Evolutionary conservation across 2,329 filamentous ascomycete species (phyloP).

Genomic region (Alternaria atra): DNA sequence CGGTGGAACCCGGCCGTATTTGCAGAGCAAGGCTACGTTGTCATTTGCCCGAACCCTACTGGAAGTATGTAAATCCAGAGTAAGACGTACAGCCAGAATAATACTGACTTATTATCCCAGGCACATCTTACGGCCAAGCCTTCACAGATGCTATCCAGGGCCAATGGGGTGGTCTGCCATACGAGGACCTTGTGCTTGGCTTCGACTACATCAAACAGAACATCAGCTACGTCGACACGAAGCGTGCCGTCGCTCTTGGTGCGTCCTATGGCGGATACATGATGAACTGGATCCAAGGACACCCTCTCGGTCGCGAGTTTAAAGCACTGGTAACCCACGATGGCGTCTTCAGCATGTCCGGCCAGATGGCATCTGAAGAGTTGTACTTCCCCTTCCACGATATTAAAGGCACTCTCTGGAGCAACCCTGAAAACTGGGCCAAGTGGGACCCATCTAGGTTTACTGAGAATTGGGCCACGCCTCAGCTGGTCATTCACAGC

Average conservation of each 20-base stretch:
- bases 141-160: constrained; percentile 79
- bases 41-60: constrained; percentile 82
- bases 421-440: constrained; percentile 59
- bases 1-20: constrained; percentile 89
- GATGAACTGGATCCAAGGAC: constrained; percentile 87
- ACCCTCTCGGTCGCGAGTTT: constrained; percentile 82
- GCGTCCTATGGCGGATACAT: constrained; percentile 62
- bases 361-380: constrained; percentile 61
- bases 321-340: constrained; percentile 90
- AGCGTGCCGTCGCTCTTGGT: constrained; percentile 75
- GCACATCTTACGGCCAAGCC: constrained; percentile 77
- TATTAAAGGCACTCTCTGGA: constrained; percentile 47
- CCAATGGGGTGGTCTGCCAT: constrained; percentile 87
- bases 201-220: constrained; percentile 77
- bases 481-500: constrained; percentile 88
- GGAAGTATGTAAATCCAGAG: constrained; percentile 64
- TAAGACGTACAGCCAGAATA: neutral
- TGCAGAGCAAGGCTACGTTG: constrained; percentile 87
- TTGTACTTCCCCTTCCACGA: constrained; percentile 63
- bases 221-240: constrained; percentile 73
- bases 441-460: constrained; percentile 67
- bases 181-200: constrained; percentile 80
- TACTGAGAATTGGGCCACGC: constrained; percentile 79
- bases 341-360: constrained; percentile 74
- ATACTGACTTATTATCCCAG: neutral